Conservation (phyloP, 2,329 filamentous ascomycete species). For the Paracamarosporium sp. region DNA sequence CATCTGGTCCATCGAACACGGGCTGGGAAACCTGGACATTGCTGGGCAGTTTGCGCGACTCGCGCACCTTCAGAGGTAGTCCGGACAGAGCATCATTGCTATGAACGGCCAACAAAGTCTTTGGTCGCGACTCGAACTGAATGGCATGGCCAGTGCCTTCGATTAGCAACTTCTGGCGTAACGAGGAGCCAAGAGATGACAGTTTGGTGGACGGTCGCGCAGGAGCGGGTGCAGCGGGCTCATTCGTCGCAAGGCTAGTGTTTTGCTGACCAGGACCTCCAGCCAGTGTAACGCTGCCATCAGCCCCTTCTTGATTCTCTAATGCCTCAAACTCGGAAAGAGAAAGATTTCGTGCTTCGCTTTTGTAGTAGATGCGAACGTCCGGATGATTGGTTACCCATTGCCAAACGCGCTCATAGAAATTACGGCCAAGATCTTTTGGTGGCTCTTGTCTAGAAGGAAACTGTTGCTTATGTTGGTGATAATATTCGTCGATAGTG, state of each 20-base stretch:
- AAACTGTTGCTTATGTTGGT: constrained; percentile 17
- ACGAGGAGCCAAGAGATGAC: constrained; percentile 19
- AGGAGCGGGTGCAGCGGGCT: background rate
- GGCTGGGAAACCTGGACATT: constrained; percentile 13
- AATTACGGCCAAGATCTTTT: constrained; percentile 52
- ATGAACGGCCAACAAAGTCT: background rate
- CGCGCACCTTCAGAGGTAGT: constrained; percentile 3
- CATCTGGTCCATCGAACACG: constrained; percentile 34
- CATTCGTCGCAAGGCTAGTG: background rate
- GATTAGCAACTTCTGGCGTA: constrained; percentile 25
- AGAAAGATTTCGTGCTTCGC: constrained; percentile 38
- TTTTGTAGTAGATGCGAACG: constrained; percentile 58
- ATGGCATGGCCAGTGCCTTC: constrained; percentile 7
- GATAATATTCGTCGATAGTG: constrained; percentile 47
- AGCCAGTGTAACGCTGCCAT: background rate
- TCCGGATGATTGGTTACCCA: constrained; percentile 65
- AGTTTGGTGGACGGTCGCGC: constrained; percentile 21
- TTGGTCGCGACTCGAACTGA: background rate
- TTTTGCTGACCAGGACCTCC: background rate
- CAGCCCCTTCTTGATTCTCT: constrained; percentile 25
- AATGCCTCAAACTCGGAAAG: constrained; percentile 41
- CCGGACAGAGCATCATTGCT: background rate
- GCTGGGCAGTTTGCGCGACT: constrained; percentile 20
- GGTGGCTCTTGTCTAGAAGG: background rate
- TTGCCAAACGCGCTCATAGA: constrained; percentile 63